A percentile compares a stretch with the other conserved stretches of the same genome.
Conservation (phyloP, 2,329 filamentous ascomycete genomes). For the Drechslerella dactyloides region DNA sequence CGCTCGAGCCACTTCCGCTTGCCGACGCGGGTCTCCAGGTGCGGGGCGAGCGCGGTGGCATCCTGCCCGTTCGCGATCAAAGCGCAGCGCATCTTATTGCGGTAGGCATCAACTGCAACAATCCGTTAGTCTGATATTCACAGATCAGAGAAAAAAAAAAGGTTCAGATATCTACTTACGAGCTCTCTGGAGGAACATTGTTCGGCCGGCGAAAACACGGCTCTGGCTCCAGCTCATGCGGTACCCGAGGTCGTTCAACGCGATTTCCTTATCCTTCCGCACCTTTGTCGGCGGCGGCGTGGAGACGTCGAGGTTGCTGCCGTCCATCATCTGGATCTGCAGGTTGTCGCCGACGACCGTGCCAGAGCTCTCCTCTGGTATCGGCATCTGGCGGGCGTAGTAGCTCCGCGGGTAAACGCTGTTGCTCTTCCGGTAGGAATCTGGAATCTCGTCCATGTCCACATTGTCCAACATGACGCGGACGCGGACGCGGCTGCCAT, state of each 20-base stretch:
- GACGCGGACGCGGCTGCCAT: constrained; percentile 78
- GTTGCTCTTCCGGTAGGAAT: constrained; percentile 88
- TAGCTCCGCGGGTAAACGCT: constrained; percentile 90
- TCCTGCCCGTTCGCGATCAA: constrained; percentile 82
- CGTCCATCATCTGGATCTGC: constrained; percentile 71
- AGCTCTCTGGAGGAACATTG: constrained; percentile 87
- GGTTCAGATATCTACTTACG: constrained; percentile 78
- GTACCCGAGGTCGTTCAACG: constrained; percentile 89
- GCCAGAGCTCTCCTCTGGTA: constrained; percentile 73
- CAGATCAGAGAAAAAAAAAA: too few relatives aligned
- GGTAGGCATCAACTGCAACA: constrained; percentile 82
- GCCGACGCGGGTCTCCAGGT: constrained; percentile 86
- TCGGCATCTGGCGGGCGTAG: constrained; percentile 74
- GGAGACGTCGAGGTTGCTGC: constrained; percentile 73
- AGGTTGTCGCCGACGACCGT: constrained; percentile 65
- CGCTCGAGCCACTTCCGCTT: constrained; percentile 77
- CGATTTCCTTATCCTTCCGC: constrained; percentile 79
- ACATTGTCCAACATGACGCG: constrained; percentile 92
- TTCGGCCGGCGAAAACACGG: constrained; percentile 83
- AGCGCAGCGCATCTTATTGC: constrained; percentile 84
- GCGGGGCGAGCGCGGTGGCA: constrained; percentile 73
- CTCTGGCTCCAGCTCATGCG: constrained; percentile 97
- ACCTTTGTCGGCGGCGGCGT: constrained; percentile 75
- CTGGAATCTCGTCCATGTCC: constrained; percentile 93
- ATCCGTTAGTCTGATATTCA: constrained; percentile 29